These are phyloP conservation scores for Penicillium hordei DNA, from an alignment of 2,329 filamentous ascomycete genomes.

Conservation along the genomic window DNA sequence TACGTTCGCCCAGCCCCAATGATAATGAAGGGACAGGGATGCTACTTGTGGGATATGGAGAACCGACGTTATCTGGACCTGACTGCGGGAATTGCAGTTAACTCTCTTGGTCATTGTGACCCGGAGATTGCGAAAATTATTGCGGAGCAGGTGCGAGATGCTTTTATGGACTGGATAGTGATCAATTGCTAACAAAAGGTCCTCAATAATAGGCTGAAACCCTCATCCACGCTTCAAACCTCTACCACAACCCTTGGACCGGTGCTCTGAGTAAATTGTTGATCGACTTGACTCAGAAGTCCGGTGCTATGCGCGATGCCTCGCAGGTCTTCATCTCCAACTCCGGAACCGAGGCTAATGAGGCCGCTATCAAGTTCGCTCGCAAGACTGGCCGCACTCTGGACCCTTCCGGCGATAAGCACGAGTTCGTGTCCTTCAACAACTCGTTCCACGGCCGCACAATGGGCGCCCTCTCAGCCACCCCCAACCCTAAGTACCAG, in stretches of 20 bases:
- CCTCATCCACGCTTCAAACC: conserved; percentile 87
- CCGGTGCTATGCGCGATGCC: conserved; percentile 79
- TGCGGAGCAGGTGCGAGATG: conserved; percentile 66
- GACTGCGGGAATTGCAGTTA: conserved; percentile 94
- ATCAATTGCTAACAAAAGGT: conserved; percentile 5
- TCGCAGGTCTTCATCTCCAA: conserved; percentile 89
- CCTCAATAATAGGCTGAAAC: conserved; percentile 58
- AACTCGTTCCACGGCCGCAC: conserved; percentile 95
- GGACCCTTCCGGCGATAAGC: conserved; percentile 70
- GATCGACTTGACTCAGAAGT: conserved; percentile 74
- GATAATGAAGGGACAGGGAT: conserved; percentile 84
- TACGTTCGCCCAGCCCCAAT: conserved; percentile 88
- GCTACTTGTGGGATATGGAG: conserved; percentile 86
- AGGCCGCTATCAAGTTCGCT: conserved; percentile 95
- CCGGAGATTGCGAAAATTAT: conserved; percentile 72
- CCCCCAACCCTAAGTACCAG: conserved; percentile 97
- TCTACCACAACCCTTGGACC: conserved; percentile 97
- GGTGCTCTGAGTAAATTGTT: conserved; percentile 83
- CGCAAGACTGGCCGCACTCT: conserved; percentile 81
- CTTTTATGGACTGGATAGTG: neutral
- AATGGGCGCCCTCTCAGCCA: conserved; percentile 93
- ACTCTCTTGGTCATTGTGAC: conserved; percentile 87
- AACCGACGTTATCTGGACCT: conserved; percentile 89
- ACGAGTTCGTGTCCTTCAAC: conserved; percentile 85
- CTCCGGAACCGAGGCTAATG: conserved; percentile 94